Evolutionary conservation across 768 basidiomycete genomes (phyloP), one percentile per base, ranked within the genome.

Genomic region (Rhizopogon sp.): DNA sequence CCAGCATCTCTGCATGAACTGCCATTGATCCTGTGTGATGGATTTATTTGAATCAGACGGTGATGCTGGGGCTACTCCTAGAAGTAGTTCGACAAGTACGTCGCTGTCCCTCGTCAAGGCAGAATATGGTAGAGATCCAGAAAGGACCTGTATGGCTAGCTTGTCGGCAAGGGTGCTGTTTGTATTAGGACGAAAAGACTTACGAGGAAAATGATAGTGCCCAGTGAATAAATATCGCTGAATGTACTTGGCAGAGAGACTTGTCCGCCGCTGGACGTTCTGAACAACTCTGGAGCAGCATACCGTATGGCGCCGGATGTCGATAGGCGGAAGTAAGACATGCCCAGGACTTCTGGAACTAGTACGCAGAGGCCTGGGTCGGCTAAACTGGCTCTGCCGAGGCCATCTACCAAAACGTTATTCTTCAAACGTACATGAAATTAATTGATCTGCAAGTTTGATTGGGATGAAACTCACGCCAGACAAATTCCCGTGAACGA

Each of bases 281-380:
- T 41, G 20, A 56, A 54, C 3, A 56, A 31, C 17, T 56, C 55
- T 3, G 55, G 55, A 17, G 55, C 51, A n/a, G 55, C 41, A 40
- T 42, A 56, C 5, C 55, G 51, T 13, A 53, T 41, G 13, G 49
- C 31, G 17, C 52, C 55, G 22, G 42, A 46, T 9, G 46, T 49
- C 10, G 43, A 20, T 71, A 74, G 73, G 17, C 66, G 68, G 50
- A 64, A 62, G 29, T 59, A 66, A 29, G 61, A 62, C 64, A 67
- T 3, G 29, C 67, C 63, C 39, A 69, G 61, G 50, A 71, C 61
- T 53, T 74, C 72, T 29, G 63, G 63, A 16, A 71, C 63, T 46
- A 76, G 67, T 29, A 60, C 72, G 22, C 74, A 75, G 5, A 77
- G 61, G 5, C 76, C 77, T 54, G 77, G 75, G 53, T 77, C 77